Conservation (phyloP, 2,329 filamentous ascomycete species). For the Elsinoe arachidis region DNA sequence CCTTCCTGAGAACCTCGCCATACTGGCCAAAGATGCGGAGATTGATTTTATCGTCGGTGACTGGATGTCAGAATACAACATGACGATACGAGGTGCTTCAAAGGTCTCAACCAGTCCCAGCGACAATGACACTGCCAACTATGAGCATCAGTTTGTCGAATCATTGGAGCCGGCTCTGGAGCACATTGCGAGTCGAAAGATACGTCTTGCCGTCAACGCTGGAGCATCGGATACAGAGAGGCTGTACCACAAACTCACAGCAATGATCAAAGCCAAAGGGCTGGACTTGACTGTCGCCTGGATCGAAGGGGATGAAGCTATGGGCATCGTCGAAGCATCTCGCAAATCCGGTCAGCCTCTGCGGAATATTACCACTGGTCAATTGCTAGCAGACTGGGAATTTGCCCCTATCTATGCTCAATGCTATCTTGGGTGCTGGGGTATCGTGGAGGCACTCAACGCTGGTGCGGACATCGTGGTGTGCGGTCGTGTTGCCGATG, state of each 20-base stretch:
- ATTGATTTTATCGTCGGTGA: conserved; percentile 48
- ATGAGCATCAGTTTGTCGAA: conserved; percentile 41
- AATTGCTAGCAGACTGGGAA: neutral
- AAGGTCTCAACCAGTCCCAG: conserved; percentile 7
- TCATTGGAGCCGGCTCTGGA: conserved; percentile 37
- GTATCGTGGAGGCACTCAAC: conserved; percentile 34
- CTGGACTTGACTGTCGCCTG: conserved; percentile 41
- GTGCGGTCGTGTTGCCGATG: conserved; percentile 38
- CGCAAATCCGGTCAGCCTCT: neutral
- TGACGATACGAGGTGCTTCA: conserved; percentile 25
- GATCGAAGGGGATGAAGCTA: conserved; percentile 39
- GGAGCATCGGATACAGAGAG: conserved; percentile 48
- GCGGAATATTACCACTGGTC: conserved; percentile 4
- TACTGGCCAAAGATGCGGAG: neutral
- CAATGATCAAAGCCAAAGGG: conserved; percentile 27
- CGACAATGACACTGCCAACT: neutral
- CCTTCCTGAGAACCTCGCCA: neutral
- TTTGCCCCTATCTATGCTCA: conserved; percentile 24
- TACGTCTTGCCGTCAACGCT: conserved; percentile 50
- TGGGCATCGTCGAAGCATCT: neutral
- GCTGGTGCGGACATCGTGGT: conserved; percentile 38
- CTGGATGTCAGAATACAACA: conserved; percentile 37
- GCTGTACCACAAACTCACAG: conserved; percentile 38
- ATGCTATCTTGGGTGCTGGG: conserved; percentile 37
- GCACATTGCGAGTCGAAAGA: conserved; percentile 39